phyloP scores from a whole-genome alignment of 1,284 basidiomycete species.

The Psilocybe mexicana region DNA sequence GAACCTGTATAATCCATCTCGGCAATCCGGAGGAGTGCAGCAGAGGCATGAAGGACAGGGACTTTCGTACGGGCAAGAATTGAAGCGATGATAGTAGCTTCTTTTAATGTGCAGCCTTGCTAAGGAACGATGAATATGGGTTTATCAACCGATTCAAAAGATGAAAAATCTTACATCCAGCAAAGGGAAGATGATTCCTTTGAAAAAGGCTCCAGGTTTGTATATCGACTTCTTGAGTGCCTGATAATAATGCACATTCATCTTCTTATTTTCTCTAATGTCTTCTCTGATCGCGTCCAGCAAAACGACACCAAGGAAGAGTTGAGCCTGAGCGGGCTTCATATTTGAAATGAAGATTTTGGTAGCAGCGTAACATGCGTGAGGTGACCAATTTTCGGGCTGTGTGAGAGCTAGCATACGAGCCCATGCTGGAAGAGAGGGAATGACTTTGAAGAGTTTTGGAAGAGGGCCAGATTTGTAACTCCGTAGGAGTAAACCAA shows the following conservation, averaged over 20 bases:
- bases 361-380: constrained; percentile 93
- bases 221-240: constrained; percentile 90
- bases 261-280: constrained; percentile 84
- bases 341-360: constrained; percentile 96
- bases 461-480: constrained; percentile 97
- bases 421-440: constrained; percentile 95
- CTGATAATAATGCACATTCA: constrained; percentile 94
- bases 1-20: constrained; percentile 95
- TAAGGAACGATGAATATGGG: constrained; percentile 20
- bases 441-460: constrained; percentile 98
- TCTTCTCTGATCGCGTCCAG: constrained; percentile 91
- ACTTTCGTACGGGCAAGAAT: constrained; percentile 91
- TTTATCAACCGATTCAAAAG: not conserved
- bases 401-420: constrained; percentile 92
- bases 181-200: constrained; percentile 95
- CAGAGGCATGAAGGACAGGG: constrained; percentile 95
- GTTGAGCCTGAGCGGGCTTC: constrained; percentile 94
- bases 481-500: constrained; percentile 83
- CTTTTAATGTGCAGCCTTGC: constrained; percentile 88
- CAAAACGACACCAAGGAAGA: constrained; percentile 92
- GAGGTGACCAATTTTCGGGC: constrained; percentile 94
- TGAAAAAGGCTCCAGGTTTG: constrained; percentile 98
- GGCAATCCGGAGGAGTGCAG: constrained; percentile 90
- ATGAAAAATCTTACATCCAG: constrained; percentile 69
- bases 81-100: constrained; percentile 93